Conservation (phyloP, 495 filamentous ascomycete species). For the Clavariopsis aquatica region DNA sequence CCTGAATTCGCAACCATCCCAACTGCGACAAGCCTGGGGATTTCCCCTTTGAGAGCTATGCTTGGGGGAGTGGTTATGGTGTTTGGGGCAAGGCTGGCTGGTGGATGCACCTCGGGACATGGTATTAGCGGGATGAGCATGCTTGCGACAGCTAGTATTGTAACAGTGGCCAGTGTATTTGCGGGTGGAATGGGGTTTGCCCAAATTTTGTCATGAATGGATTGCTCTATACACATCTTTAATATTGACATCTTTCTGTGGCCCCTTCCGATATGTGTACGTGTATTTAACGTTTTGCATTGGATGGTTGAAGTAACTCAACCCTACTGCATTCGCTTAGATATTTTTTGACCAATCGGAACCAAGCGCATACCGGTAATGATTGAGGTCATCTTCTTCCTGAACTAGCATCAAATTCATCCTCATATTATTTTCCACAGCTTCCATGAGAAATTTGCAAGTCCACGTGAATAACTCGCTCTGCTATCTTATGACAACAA, state of each 20-base stretch:
- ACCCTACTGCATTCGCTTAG: too few relatives aligned
- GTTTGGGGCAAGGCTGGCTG: conserved; percentile 26
- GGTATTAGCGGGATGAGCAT: conserved; percentile 33
- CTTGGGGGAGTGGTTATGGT: conserved; percentile 27
- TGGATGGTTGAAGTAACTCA: too few relatives aligned
- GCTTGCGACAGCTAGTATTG: conserved; percentile 24
- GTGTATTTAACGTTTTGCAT: too few relatives aligned
- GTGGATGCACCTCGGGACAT: conserved; percentile 33
- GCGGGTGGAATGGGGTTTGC: conserved; percentile 26
- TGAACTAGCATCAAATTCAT: neutral
- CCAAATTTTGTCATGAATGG: conserved; percentile 11
- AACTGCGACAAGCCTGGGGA: neutral
- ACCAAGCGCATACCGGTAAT: too few relatives aligned
- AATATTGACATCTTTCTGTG: too few relatives aligned
- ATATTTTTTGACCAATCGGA: too few relatives aligned
- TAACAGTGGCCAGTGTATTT: conserved; percentile 29
- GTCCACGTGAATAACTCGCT: too few relatives aligned
- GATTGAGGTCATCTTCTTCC: neutral
- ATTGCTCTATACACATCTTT: too few relatives aligned
- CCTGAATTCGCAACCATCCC: conserved; percentile 14
- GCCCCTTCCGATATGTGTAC: too few relatives aligned
- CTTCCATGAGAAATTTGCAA: too few relatives aligned
- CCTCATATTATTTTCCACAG: too few relatives aligned
- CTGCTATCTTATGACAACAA: too few relatives aligned
- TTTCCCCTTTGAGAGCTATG: conserved; percentile 21